Evolutionary conservation across 176 grass and related monocot species (phyloP).

Genomic region (Hsuehochloa calcarea): DNA sequence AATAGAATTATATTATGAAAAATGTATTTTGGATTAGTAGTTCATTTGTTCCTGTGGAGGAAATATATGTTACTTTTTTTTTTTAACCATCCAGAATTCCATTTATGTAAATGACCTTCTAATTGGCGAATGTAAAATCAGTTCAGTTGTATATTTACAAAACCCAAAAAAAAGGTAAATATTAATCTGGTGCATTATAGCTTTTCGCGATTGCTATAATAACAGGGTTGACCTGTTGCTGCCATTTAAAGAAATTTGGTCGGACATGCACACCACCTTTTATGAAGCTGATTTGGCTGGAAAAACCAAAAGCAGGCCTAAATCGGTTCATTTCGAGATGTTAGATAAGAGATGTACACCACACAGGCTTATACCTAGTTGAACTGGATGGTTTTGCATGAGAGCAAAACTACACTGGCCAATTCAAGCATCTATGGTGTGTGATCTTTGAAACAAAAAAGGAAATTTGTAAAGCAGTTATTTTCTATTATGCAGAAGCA

Average conservation of each 20-base stretch:
- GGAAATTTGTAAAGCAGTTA: not conserved
- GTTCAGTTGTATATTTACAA: not conserved
- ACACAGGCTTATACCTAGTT: not conserved
- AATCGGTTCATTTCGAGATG: not conserved
- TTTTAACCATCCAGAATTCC: not conserved
- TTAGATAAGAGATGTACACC: not conserved
- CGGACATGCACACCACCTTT: not conserved
- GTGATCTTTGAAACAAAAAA: not conserved
- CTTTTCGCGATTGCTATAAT: not conserved
- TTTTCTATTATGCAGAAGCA: slow-evolving; percentile 2
- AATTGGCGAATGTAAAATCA: not conserved
- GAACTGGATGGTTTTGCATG: not conserved
- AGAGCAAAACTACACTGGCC: not conserved
- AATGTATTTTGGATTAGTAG: not conserved
- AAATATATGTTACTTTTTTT: not conserved
- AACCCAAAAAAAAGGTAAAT: not conserved
- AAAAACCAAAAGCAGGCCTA: not conserved
- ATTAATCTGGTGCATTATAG: slow-evolving; percentile 3
- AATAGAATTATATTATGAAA: slow-evolving; percentile 17
- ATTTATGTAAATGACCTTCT: not conserved
- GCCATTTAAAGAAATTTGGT: not conserved
- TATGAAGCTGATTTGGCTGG: not conserved
- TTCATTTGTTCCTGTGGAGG: not conserved
- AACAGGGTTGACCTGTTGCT: not conserved
- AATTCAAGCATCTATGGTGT: not conserved